Conservation (phyloP, 1,139 yeast genomes). For the Yamadazyma diospyri region DNA sequence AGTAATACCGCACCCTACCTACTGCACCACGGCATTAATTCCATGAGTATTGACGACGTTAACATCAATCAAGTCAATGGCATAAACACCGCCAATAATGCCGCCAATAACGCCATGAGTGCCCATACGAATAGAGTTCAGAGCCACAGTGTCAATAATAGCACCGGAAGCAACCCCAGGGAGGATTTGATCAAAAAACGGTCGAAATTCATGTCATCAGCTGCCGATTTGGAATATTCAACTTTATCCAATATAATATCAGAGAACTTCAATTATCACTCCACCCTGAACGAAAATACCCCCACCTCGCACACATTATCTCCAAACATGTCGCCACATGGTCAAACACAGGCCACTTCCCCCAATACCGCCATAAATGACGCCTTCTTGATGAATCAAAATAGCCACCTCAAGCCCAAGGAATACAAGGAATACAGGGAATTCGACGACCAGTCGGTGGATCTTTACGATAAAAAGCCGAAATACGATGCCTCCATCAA, state of each 20-base stretch:
- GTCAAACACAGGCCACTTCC: conserved; percentile 10
- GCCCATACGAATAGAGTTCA: not conserved
- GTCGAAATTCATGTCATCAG: conserved; percentile 60
- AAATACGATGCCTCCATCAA: conserved; percentile 49
- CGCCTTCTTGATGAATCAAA: conserved; percentile 13
- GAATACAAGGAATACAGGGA: not conserved
- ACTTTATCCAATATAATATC: conserved; percentile 71
- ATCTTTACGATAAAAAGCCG: conserved; percentile 12
- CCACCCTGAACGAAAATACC: conserved; percentile 41
- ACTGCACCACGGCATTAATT: no score
- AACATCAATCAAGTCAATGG: not conserved
- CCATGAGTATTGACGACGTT: not conserved
- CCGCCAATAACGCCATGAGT: conserved; percentile 1
- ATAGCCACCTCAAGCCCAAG: not conserved
- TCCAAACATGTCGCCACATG: conserved; percentile 39
- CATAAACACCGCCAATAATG: not conserved
- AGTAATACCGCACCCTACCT: conserved; percentile 6
- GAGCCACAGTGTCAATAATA: not conserved
- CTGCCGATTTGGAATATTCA: conserved; percentile 78
- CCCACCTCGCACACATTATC: conserved; percentile 36
- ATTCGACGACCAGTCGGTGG: not conserved
- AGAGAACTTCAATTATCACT: conserved; percentile 35
- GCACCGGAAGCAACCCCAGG: not conserved
- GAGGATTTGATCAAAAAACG: conserved; percentile 14
- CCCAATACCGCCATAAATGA: conserved; percentile 18